These are phyloP conservation scores for Crithidia acanthocephali DNA, from an alignment of 208 protist genomes.

Conservation along the genomic window DNA sequence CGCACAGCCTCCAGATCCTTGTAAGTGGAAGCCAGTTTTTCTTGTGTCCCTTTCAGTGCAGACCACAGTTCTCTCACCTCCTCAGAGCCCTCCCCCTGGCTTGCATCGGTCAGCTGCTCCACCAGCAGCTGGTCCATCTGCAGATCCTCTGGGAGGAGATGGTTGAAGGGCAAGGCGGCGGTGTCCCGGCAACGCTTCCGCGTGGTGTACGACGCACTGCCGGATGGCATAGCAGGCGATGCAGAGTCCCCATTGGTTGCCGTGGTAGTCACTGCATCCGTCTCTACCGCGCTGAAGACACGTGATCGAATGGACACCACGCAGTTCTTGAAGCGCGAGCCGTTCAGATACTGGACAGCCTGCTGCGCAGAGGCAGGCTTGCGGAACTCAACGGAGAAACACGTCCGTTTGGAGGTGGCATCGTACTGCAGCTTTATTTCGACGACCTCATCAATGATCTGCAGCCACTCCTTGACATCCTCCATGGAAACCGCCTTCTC, in stretches of 20 bases:
- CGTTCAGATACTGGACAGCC: slow-evolving; percentile 67
- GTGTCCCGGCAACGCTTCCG: slow-evolving; percentile 13
- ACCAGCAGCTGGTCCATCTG: slow-evolving; percentile 66
- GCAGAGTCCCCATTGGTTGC: background rate
- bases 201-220: background rate
- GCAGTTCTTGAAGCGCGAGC: slow-evolving; percentile 67
- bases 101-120: slow-evolving; percentile 32
- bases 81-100: background rate
- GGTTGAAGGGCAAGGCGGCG: slow-evolving; percentile 63
- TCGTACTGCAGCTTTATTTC: slow-evolving; percentile 85
- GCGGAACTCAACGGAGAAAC: slow-evolving; percentile 70
- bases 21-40: slow-evolving; percentile 12
- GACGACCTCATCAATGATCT: slow-evolving; percentile 66
- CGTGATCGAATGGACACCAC: slow-evolving; percentile 56
- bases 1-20: background rate
- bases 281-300: slow-evolving; percentile 31
- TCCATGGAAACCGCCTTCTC: slow-evolving; percentile 44
- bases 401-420: slow-evolving; percentile 34
- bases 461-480: slow-evolving; percentile 78
- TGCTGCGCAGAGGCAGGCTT: slow-evolving; percentile 50
- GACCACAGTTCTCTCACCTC: slow-evolving; percentile 18
- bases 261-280: background rate
- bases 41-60: slow-evolving; percentile 22
- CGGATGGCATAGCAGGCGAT: background rate
- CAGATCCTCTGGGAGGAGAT: slow-evolving; percentile 61